Conservation (phyloP, 371 early-diverging fungal species). For the Mucor mucedo region DNA sequence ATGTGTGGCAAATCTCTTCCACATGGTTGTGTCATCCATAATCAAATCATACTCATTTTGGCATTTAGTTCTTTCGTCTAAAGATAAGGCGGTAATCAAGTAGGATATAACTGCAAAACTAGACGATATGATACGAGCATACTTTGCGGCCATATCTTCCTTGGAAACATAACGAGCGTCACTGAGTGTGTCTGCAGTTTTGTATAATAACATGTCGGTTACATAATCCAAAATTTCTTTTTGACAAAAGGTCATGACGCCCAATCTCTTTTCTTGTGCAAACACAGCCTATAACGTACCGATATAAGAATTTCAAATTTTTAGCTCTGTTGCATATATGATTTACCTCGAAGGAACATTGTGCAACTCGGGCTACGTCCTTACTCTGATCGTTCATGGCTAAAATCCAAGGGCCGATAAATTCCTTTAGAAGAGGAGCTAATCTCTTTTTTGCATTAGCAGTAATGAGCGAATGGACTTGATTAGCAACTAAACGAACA, state of each 20-base stretch:
- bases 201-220: slow-evolving; percentile 56
- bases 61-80: slow-evolving; percentile 45
- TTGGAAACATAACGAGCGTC: slow-evolving; percentile 67
- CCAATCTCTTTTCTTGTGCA: slow-evolving; percentile 57
- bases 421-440: slow-evolving; percentile 65
- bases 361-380: slow-evolving; percentile 61
- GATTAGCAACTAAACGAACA: slow-evolving; percentile 59
- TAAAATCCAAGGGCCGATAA: slow-evolving; percentile 67
- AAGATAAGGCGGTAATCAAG: slow-evolving; percentile 50
- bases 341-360: slow-evolving; percentile 59
- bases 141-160: slow-evolving; percentile 69
- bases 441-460: slow-evolving; percentile 60
- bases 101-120: slow-evolving; percentile 57
- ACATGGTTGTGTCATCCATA: slow-evolving; percentile 54
- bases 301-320: not conserved
- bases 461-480: slow-evolving; percentile 59
- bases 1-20: slow-evolving; percentile 51
- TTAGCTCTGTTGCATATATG: not conserved
- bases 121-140: slow-evolving; percentile 61
- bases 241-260: slow-evolving; percentile 65
- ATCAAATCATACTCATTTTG: slow-evolving; percentile 48
- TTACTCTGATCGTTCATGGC: slow-evolving; percentile 65
- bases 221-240: slow-evolving; percentile 63
- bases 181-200: slow-evolving; percentile 69
- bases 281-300: slow-evolving; percentile 50